Base-by-base conservation (phyloP, 2,329 filamentous ascomycete genomes). In the Teratosphaeria pseudoeucalypti region DNA sequence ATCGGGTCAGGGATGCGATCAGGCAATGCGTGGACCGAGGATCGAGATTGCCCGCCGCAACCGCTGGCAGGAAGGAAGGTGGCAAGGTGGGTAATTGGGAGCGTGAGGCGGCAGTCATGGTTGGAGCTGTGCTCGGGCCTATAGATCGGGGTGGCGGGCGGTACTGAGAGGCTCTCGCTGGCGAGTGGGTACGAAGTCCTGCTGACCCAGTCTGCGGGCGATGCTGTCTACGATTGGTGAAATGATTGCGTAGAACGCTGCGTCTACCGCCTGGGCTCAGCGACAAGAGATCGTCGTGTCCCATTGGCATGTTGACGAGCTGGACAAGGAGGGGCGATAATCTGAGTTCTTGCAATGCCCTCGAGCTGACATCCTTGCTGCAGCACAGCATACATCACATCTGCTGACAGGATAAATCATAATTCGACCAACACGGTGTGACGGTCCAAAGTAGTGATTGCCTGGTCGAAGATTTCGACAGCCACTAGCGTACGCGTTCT, bases 101-200 rank as follows among this genome's bases (percentile, higher is more conserved):
- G 68, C 82, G 92, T 47, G 94, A 97, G 75, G 87, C 92, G 55
- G 91, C 92, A 1, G 92, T 97, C 55, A 96, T 97, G 92, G 88
- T 95, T 52, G 87, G 89, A 57, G 89, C 89, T 67, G 85, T 96
- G 6, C 80, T 91, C 56, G 81, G 82, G n/a, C 72, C 75, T n/a
- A 64, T 83, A 57, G 66, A 68, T 26, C 61, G 71, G n/a, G 55
- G 55, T 56, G 70, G 61, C 6, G 43, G 43, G 19, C 43, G 43
- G 64, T 52, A 54, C 16, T 49, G 19, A 49, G 43, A n/a, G n/a
- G 43, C 10, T 43, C 5, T 14, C 6, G 5, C 6, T 43, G 12
- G 37, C 37, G 37, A 43, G 16, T 6, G 1, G 16, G 4, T 6
- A 43, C 37, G 11, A 7, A 32, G 5, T 32, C 29, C 29, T 32